Evolutionary conservation across 2,329 filamentous ascomycete species (phyloP), one percentile per base, ranked within the genome.

Genomic region (Aspergillus fijiensis): DNA sequence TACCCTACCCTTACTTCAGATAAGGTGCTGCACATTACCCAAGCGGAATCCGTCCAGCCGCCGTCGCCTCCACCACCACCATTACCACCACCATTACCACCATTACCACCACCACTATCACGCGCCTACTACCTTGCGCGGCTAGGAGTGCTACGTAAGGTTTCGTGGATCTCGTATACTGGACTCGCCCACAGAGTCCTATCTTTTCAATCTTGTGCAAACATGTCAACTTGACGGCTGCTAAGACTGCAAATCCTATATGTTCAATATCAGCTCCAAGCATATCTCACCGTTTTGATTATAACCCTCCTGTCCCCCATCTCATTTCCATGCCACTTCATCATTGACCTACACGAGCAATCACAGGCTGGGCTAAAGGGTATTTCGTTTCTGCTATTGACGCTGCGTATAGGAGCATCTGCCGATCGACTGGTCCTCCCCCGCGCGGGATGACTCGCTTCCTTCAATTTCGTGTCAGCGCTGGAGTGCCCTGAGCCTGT

Each of bases 401-500:
- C 21, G 21, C n/a, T 27, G 31, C 42, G 31, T 19, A 33, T n/a
- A 21, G 25, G 48, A 27, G 11, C 23, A 33, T 23, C n/a, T 23
- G 21, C 16, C 31, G 31, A 33, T 47, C 21, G 39, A 55, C 42
- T 29, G 16, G 45, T 60, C 49, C 55, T 45, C 19, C 16, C 31
- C 53, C 51, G 51, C 55, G 62, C 70, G 70, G 70, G 62, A 74
- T 74, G 72, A 72, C 64, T 67, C 55, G 70, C 65, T 52, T 65
- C 63, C 55, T 60, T 54, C 59, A 55, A 55, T 56, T 48, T 59
- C 60, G 33, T 63, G 51, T 64, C 64, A 69, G 61, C 63, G 59
- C 64, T 65, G 55, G 63, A 66, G 59, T 67, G 49, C 60, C 63
- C 54, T 62, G 63, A 67, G 62, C 57, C 64, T 57, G 56, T 61